Percentiles rank a stretch among this genome's conserved stretches.
Conservation (phyloP, 441 rosid genomes). For the Rhodomyrtus psidioides region DNA sequence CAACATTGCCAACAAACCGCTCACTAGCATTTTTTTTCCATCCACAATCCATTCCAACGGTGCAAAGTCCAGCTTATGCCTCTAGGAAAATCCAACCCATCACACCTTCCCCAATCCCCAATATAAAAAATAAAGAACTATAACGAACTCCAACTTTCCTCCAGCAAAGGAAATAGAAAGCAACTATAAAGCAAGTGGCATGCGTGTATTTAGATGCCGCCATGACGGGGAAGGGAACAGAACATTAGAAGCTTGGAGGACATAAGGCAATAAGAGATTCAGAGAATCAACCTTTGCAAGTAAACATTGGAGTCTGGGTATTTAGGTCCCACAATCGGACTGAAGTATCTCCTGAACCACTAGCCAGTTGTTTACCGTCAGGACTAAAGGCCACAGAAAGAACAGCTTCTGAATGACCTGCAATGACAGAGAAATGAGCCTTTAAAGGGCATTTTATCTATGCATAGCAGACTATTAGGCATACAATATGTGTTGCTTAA, state of each 20-base stretch:
- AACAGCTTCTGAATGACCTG: slow-evolving; percentile 91
- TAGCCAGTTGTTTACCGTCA: slow-evolving; percentile 85
- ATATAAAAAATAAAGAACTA: not conserved
- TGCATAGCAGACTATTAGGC: not conserved
- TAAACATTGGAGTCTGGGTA: slow-evolving; percentile 93
- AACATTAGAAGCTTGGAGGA: not conserved
- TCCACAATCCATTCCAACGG: not conserved
- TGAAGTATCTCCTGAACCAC: slow-evolving; percentile 98
- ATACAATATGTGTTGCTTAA: not conserved
- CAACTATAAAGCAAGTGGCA: not conserved
- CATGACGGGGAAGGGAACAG: not conserved
- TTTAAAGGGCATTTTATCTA: not conserved
- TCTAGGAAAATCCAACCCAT: not conserved
- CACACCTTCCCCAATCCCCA: not conserved
- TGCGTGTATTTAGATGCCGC: not conserved
- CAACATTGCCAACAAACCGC: not conserved
- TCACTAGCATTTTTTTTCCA: not conserved
- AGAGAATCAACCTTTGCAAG: slow-evolving; percentile 62
- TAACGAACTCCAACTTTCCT: not conserved
- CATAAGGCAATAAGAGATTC: not conserved
- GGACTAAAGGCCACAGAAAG: slow-evolving; percentile 97
- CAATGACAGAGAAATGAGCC: not conserved
- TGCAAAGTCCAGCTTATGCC: not conserved
- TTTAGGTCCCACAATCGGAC: slow-evolving; percentile 94
- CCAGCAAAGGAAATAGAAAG: not conserved